phyloP scores from a whole-genome alignment of 257 asterid genomes.

The Anisodus tanguticus region DNA sequence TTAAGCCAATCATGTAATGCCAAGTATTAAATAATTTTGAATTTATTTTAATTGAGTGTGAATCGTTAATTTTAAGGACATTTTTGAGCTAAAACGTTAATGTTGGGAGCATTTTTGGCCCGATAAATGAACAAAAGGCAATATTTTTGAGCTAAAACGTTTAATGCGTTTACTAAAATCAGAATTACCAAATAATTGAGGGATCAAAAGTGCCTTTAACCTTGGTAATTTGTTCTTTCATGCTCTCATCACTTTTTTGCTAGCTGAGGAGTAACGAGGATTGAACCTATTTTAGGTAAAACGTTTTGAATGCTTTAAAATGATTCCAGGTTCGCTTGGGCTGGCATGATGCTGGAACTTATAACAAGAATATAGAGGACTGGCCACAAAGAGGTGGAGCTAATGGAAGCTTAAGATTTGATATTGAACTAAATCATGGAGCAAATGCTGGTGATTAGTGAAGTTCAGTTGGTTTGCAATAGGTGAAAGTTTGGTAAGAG shows the following conservation, averaged over 20 bases:
- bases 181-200: no score
- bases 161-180: no score
- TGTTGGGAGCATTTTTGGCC: no score
- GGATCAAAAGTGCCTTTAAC: no score
- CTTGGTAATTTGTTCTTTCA: neutral
- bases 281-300: neutral
- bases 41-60: no score
- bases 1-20: no score
- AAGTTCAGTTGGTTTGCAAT: neutral
- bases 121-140: no score
- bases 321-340: constrained; percentile 81
- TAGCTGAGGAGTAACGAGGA: neutral
- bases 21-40: no score
- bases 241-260: neutral
- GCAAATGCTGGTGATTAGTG: constrained; percentile 86
- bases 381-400: constrained; percentile 98
- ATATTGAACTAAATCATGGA: constrained; percentile 82
- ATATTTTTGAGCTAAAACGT: no score
- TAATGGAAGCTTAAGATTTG: constrained; percentile 95
- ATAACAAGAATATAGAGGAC: constrained; percentile 81
- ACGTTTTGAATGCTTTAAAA: neutral
- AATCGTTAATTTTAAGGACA: no score
- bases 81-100: no score
- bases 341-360: constrained; percentile 99
- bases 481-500: neutral